Evolutionary conservation across 2,329 filamentous ascomycete genomes (phyloP), one percentile per base, ranked within the genome.

Genomic region (Paraphoma chrysanthemicola): DNA sequence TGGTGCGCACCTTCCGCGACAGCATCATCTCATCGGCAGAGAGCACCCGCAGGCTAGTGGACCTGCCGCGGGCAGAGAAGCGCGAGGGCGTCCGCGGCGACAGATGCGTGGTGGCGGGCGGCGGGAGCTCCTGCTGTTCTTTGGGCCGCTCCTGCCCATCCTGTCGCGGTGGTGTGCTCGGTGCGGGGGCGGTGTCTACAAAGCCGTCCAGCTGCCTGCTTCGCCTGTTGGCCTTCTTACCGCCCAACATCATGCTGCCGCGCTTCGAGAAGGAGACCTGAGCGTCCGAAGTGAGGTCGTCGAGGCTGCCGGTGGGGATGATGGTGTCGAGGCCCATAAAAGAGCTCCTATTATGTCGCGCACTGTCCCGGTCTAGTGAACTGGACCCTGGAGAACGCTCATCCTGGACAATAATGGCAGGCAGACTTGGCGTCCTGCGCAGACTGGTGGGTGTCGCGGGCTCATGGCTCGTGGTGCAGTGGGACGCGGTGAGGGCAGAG

Each of bases 21-120:
- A 88, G 77, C 68, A 84, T 82, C 66, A 86, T 86, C 69, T 89
- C 87, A 63, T 89, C 86, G 1, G 85, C 78, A n/a, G 87, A 89
- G 30, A 89, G 80, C 17, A 83, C 81, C 54, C 86, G 80, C 47
- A 75, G 75, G 50, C 69, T 61, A 41, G 77, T 67, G 10, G 77
- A 68, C 50, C 73, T 73, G 31, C 66, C 63, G 18, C 69, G 60
- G 28, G 64, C 69, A 60, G 77, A 66, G 73, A 70, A 47, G 69
- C 76, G 58, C 70, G 77, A 64, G 75, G 71, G 49, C 41, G 77
- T 73, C 33, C 77, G 74, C 30, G 75, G 73, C 31, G 59, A 60
- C 18, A 68, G 47, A 18, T 61, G 62, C 10, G 44, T 63, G 3
- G 74, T 68, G 29, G 75, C 70, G 44, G 59, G 67, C 28, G 64